A percentile compares a stretch with the other conserved stretches of the same genome.
Conservation (phyloP, 2,329 filamentous ascomycete genomes). For the Neopestalotiopsis rosae region DNA sequence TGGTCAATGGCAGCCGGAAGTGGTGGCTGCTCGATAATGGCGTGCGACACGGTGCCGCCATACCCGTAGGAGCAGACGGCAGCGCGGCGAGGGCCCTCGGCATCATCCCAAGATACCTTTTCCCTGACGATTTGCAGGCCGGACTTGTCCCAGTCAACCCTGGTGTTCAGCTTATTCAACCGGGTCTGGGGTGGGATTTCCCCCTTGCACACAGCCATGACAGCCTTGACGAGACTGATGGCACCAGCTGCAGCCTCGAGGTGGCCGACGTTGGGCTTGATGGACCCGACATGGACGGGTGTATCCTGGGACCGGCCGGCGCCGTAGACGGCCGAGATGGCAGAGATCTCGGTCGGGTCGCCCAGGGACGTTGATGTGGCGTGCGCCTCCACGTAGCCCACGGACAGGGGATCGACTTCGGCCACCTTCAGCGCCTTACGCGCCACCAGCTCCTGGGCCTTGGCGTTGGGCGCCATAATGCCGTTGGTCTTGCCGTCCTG, state of each 20-base stretch:
- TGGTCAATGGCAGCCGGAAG: background rate
- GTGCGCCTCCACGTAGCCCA: constrained; percentile 41
- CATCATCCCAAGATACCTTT: constrained; percentile 26
- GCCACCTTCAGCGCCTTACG: constrained; percentile 33
- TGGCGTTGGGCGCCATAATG: constrained; percentile 38
- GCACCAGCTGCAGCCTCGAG: constrained; percentile 35
- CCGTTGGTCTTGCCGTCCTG: constrained; percentile 37
- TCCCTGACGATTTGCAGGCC: constrained; percentile 32
- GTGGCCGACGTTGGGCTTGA: constrained; percentile 39
- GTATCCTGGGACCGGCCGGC: constrained; percentile 11
- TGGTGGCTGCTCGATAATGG: constrained; percentile 33
- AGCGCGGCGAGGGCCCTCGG: constrained; percentile 27
- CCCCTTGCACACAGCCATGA: constrained; percentile 28
- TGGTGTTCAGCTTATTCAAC: constrained; percentile 37
- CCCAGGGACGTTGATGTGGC: constrained; percentile 43
- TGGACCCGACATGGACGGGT: constrained; percentile 31
- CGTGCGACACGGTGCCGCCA: constrained; percentile 40
- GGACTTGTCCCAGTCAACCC: constrained; percentile 35
- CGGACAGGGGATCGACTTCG: constrained; percentile 28
- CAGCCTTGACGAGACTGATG: constrained; percentile 33
- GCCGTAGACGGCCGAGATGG: constrained; percentile 30
- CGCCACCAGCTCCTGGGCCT: constrained; percentile 38
- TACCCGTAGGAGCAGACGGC: constrained; percentile 40
- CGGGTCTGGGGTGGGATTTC: constrained; percentile 40
- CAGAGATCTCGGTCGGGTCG: constrained; percentile 39